Conservation (phyloP, 139 green algal species). For the Haematococcus lacustris region DNA sequence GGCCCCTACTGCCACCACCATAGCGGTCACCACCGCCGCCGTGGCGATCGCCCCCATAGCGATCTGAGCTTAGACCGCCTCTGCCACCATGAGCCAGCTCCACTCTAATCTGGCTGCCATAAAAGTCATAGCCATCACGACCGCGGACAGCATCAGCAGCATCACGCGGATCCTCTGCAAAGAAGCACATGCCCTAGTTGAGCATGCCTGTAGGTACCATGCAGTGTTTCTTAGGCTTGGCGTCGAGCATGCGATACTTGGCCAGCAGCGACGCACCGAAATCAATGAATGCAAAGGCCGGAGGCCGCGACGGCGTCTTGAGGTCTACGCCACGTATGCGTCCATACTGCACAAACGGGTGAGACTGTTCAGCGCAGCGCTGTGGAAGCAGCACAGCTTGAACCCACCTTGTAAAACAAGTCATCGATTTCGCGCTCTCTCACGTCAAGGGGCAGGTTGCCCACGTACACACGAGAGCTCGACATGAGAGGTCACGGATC, state of each 20-base stretch:
- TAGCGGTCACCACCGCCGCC: conserved; percentile 7
- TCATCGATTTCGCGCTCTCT: conserved; percentile 81
- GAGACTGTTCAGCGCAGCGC: too few relatives aligned
- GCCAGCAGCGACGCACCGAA: conserved; percentile 48
- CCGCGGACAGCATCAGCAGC: conserved; percentile 76
- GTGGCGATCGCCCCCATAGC: neutral
- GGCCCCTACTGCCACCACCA: neutral
- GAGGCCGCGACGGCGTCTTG: conserved; percentile 72
- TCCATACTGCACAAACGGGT: conserved; percentile 56
- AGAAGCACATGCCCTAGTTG: too few relatives aligned
- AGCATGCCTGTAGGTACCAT: too few relatives aligned
- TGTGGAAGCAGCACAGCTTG: too few relatives aligned
- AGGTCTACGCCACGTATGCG: conserved; percentile 73
- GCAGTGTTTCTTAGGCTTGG: too few relatives aligned
- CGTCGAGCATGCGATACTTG: too few relatives aligned
- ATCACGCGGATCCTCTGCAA: conserved; percentile 48
- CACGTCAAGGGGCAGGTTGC: conserved; percentile 82
- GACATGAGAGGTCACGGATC: too few relatives aligned
- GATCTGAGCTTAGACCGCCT: neutral
- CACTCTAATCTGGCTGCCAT: conserved; percentile 59
- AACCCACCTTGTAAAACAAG: conserved; percentile 77
- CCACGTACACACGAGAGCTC: conserved; percentile 51
- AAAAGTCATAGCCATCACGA: conserved; percentile 86
- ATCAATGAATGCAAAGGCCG: conserved; percentile 86
- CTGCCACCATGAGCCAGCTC: neutral